Percentiles rank a stretch among this genome's conserved stretches.
These are phyloP conservation scores for Trichophyton verrucosum DNA, from an alignment of 2,329 filamentous ascomycete genomes.

Conservation along the genomic window DNA sequence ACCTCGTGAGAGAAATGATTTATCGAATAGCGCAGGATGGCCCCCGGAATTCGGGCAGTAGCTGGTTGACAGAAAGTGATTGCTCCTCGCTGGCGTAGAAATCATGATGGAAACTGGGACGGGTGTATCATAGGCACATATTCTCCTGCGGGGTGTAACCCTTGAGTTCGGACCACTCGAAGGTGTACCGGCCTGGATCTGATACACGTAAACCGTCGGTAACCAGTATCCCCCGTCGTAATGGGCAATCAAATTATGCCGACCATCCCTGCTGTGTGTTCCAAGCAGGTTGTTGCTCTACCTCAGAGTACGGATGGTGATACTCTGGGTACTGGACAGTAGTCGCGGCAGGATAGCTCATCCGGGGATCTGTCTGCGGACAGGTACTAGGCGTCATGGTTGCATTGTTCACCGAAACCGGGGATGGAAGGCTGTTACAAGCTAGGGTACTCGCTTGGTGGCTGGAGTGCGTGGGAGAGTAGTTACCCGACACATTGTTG, in stretches of 20 bases:
- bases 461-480: not conserved
- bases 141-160: too few species aligned
- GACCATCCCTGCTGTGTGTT: slow-evolving; percentile 7
- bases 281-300: slow-evolving; percentile 8
- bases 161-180: not conserved
- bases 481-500: not conserved
- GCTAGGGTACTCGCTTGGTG: not conserved
- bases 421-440: not conserved
- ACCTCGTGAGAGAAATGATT: not conserved
- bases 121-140: not conserved
- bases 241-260: not conserved
- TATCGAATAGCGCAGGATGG: not conserved
- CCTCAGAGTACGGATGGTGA: not conserved
- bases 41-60: not conserved
- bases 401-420: not conserved
- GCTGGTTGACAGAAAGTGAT: not conserved
- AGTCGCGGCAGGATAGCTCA: slow-evolving; percentile 1
- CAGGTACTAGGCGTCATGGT: slow-evolving; percentile 2
- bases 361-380: not conserved
- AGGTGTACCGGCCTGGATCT: not conserved
- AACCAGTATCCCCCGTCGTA: not conserved
- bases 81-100: not conserved
- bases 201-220: not conserved
- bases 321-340: not conserved
- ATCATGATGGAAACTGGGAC: not conserved